A percentile compares a stretch with the other conserved stretches of the same genome.
Conservation (phyloP, 495 filamentous ascomycete species). For the Aspergillus steynii region DNA sequence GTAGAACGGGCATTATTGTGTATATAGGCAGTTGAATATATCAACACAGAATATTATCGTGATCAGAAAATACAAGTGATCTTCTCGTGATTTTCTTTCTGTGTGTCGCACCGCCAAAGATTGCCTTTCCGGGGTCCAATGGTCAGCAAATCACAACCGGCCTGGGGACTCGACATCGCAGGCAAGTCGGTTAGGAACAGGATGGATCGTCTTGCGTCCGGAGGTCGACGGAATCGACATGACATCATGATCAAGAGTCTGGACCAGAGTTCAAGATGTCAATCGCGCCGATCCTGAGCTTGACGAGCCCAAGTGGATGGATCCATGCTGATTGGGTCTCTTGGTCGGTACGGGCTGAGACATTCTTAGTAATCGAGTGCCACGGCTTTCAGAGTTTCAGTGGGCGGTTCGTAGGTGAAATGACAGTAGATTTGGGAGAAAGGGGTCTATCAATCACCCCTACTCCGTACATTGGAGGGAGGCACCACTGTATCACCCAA, state of each 20-base stretch:
- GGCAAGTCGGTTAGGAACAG: background rate
- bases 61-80: background rate
- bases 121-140: background rate
- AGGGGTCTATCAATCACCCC: no score
- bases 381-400: no score
- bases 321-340: constrained; percentile 3
- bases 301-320: constrained; percentile 4
- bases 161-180: background rate
- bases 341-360: background rate
- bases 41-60: background rate
- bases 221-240: background rate
- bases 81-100: background rate
- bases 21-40: background rate
- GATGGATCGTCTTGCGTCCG: background rate
- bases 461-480: no score
- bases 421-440: no score
- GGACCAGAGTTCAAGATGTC: background rate
- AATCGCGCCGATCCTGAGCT: constrained; percentile 10
- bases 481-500: no score
- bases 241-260: constrained; percentile 6
- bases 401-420: no score
- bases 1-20: constrained; percentile 29
- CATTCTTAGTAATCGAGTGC: no score
- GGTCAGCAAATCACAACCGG: background rate
- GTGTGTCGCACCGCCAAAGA: background rate